phyloP scores from a whole-genome alignment of 352 stramenopile species.

The Phytophthora crassamura region DNA sequence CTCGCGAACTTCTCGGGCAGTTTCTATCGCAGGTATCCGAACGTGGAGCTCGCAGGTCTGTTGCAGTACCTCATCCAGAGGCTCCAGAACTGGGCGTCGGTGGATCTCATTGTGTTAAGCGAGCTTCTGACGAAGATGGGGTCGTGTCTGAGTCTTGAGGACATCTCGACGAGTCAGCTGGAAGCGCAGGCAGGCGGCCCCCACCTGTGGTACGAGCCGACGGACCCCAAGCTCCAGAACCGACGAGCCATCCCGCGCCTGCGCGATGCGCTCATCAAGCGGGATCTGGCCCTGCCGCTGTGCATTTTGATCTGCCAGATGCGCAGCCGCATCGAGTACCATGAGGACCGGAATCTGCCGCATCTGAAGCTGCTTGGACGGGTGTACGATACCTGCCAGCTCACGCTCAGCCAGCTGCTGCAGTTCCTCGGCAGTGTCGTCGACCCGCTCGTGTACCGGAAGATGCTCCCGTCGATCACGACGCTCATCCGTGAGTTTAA shows the following conservation, averaged over 20 bases:
- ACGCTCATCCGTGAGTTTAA: constrained; percentile 80
- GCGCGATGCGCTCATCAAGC: constrained; percentile 86
- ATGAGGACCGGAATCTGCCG: constrained; percentile 55
- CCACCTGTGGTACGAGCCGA: constrained; percentile 81
- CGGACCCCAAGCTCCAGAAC: constrained; percentile 86
- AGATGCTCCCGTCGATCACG: constrained; percentile 73
- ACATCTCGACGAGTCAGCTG: constrained; percentile 85
- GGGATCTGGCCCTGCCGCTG: constrained; percentile 75
- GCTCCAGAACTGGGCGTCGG: constrained; percentile 84
- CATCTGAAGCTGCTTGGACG: constrained; percentile 85
- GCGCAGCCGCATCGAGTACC: constrained; percentile 84
- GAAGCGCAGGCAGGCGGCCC: constrained; percentile 84
- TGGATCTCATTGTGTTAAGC: constrained; percentile 89
- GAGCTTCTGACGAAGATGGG: constrained; percentile 91
- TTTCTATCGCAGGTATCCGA: constrained; percentile 95
- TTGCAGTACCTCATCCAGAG: constrained; percentile 92
- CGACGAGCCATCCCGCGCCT: constrained; percentile 80
- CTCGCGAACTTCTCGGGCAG: constrained; percentile 94
- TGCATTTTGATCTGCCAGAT: constrained; percentile 88
- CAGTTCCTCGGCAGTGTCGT: constrained; percentile 85
- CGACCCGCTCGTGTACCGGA: constrained; percentile 69
- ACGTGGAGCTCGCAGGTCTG: constrained; percentile 92
- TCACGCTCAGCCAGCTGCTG: constrained; percentile 87
- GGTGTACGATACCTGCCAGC: constrained; percentile 86
- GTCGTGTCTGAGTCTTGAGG: constrained; percentile 85